Evolutionary conservation across 306 rosid species (phyloP), one percentile per base, ranked within the genome.

Genomic region (Clitoria ternatea): DNA sequence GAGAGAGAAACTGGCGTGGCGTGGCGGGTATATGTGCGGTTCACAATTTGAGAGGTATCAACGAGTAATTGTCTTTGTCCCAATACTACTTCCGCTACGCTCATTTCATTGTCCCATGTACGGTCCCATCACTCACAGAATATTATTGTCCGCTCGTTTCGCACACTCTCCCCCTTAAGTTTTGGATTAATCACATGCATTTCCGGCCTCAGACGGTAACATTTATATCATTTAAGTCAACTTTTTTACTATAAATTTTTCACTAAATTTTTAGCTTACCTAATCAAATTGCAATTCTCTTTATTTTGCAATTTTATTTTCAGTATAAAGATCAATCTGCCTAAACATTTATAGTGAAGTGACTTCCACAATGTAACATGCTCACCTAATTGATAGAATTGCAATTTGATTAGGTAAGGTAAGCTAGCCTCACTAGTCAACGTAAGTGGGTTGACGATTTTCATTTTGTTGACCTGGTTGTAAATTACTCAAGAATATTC

Each of bases 91-190:
- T 53, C 63, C 18, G 23, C 86, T 65, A 47, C 77, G 72, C 80
- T 81, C 74, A 77, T 79, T 81, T 87, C 55, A 79, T 82, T 86
- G 80, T 33, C 39, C 14, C 6, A 1, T 27, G 67, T 57, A 30
- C 59, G 61, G 72, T 40, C 61, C 50, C 72, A 7, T 62, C 19
- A 1, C 9, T n/a, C 36, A 68, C 60, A 10, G 47, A 14, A 5
- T 11, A 14, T 12, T 11, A 14, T 12, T 71, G 18, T 15, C n/a
- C 30, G 61, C 20, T n/a, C 2, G 12, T 77, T 42, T 4, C 70
- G 2, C 17, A 20, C 75, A 45, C 69, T 24, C 2, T 29, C 22
- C 36, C 13, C 5, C 2, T 6, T n/a, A n/a, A n/a, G n/a, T n/a
- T n/a, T n/a, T n/a, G n/a, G n/a, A n/a, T n/a, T n/a, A n/a, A n/a